Conservation (phyloP, 805 yeast genomes). For the Isabelozyma gotoi region DNA sequence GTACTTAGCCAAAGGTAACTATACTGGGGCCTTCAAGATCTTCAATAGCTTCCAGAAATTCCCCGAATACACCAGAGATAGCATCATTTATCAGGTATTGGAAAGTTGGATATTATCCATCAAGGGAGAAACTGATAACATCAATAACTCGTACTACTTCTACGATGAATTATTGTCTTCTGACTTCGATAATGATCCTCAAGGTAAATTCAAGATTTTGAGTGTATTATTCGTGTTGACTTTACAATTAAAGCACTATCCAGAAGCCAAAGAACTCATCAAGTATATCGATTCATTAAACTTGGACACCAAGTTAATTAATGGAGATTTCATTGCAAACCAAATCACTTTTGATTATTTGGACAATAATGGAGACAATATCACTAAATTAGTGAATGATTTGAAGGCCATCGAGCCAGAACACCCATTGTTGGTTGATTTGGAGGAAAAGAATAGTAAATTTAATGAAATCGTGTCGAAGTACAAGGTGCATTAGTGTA, state of each 20-base stretch:
- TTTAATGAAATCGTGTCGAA: slow-evolving; percentile 72
- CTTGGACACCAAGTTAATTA: slow-evolving; percentile 16
- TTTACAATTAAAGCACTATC: slow-evolving; percentile 73
- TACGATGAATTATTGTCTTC: slow-evolving; percentile 76
- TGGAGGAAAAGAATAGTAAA: slow-evolving; percentile 56
- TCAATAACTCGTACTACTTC: slow-evolving; percentile 50
- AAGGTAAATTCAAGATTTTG: slow-evolving; percentile 39
- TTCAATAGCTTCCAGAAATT: slow-evolving; percentile 30
- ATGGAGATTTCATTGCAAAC: slow-evolving; percentile 58
- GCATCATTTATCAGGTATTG: slow-evolving; percentile 70
- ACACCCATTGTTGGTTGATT: slow-evolving; percentile 59
- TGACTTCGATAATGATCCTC: slow-evolving; percentile 37
- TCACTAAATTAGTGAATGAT: slow-evolving; percentile 46
- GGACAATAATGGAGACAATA: slow-evolving; percentile 36
- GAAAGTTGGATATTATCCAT: slow-evolving; percentile 62
- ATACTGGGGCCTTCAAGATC: slow-evolving; percentile 30
- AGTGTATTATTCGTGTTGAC: slow-evolving; percentile 70
- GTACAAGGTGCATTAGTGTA: slow-evolving; percentile 29
- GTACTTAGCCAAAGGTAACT: slow-evolving; percentile 37
- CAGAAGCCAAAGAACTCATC: slow-evolving; percentile 72
- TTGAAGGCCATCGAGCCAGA: slow-evolving; percentile 49
- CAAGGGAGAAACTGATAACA: slow-evolving; percentile 42
- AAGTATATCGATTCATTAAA: slow-evolving; percentile 45
- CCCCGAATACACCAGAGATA: slow-evolving; percentile 51
- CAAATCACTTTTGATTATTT: slow-evolving; percentile 62